phyloP scores from a whole-genome alignment of 331 rosid species.

The Quercus lobata region DNA sequence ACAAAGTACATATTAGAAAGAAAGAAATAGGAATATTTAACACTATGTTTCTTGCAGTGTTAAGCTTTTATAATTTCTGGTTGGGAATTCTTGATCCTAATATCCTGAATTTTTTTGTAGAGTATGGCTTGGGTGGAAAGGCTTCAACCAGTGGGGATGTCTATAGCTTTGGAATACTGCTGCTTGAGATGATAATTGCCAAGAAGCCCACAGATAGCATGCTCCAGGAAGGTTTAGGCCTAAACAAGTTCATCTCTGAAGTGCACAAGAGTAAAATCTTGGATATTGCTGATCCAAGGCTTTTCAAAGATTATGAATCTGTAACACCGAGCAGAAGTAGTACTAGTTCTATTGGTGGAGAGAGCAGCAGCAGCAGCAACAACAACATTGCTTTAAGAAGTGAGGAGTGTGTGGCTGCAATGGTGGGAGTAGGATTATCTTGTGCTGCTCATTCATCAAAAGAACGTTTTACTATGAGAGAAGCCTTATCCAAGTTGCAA shows the following conservation, averaged over 20 bases:
- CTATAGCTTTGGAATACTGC: constrained; percentile 43
- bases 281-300: constrained; percentile 15
- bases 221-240: constrained; percentile 34
- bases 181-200: constrained; percentile 32
- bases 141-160: constrained; percentile 43
- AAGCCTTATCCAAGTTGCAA: too few species aligned
- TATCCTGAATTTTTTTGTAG: background rate
- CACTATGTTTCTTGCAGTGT: too few species aligned
- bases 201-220: constrained; percentile 39
- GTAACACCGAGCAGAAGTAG: constrained; percentile 5
- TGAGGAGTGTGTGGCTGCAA: too few species aligned
- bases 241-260: background rate
- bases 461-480: too few species aligned
- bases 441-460: too few species aligned
- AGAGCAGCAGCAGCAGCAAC: too few species aligned
- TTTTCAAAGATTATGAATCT: constrained; percentile 7
- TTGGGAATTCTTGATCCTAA: too few species aligned
- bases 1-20: too few species aligned
- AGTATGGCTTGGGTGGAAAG: constrained; percentile 31
- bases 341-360: background rate
- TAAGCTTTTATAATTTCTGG: too few species aligned
- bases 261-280: constrained; percentile 25
- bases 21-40: too few species aligned
- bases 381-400: too few species aligned
- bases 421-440: too few species aligned